A percentile compares a stretch with the other conserved stretches of the same genome.
Evolutionary conservation across 257 asterid species (phyloP).

Genomic region (Salvia miltiorrhiza): DNA sequence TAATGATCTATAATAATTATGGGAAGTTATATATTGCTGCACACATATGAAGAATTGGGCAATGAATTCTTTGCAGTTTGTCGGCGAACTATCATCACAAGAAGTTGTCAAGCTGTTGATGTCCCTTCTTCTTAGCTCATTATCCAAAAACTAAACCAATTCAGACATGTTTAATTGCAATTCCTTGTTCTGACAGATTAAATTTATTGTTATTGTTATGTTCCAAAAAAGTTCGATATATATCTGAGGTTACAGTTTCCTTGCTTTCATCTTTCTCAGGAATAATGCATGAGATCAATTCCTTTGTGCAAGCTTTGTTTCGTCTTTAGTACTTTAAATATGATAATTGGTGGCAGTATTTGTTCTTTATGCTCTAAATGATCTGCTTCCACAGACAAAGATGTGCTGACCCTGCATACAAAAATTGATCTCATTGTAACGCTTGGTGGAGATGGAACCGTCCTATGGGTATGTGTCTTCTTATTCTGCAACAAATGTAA

Average conservation of each 20-base stretch:
- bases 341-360: neutral
- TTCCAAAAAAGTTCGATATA: neutral
- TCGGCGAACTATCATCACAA: neutral
- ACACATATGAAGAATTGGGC: neutral
- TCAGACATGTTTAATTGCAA: neutral
- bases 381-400: conserved; percentile 53
- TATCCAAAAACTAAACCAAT: neutral
- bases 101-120: neutral
- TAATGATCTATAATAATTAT: neutral
- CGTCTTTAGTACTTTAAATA: neutral
- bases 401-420: conserved; percentile 65
- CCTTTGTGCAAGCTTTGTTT: neutral
- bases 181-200: neutral
- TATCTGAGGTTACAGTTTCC: neutral
- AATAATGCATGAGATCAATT: neutral
- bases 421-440: conserved; percentile 92
- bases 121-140: neutral
- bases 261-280: neutral
- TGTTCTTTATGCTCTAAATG: neutral
- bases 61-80: neutral
- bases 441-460: conserved; percentile 98
- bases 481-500: neutral
- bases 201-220: neutral
- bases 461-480: conserved; percentile 83
- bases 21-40: neutral